These are phyloP conservation scores for Citrus australasica DNA, from an alignment of 345 rosid genomes.

Conservation along the genomic window DNA sequence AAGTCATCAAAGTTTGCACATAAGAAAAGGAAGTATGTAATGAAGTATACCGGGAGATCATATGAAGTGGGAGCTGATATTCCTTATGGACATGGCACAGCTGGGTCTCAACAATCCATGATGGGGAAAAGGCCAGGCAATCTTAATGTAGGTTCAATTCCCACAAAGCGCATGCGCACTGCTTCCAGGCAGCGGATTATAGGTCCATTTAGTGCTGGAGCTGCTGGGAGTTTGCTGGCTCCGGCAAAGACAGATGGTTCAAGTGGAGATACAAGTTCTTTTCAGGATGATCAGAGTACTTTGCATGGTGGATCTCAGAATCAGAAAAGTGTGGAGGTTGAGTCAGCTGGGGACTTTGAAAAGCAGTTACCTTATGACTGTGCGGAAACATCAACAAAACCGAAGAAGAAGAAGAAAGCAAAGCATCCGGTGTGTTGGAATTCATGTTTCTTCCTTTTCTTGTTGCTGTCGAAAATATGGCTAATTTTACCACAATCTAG, in stretches of 20 bases:
- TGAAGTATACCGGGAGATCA: constrained; percentile 49
- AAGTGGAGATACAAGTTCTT: constrained; percentile 94
- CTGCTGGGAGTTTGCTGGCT: constrained; percentile 43
- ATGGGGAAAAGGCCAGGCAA: constrained; percentile 72
- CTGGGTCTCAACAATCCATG: constrained; percentile 47
- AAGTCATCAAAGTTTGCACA: constrained; percentile 52
- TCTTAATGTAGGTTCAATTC: constrained; percentile 63
- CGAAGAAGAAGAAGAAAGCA: constrained; percentile 87
- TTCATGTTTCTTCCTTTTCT: constrained; percentile 15
- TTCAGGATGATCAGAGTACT: constrained; percentile 91
- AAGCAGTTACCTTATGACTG: constrained; percentile 64
- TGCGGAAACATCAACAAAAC: constrained; percentile 74
- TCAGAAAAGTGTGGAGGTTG: constrained; percentile 80
- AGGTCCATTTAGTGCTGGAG: constrained; percentile 60
- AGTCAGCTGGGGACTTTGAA: constrained; percentile 65
- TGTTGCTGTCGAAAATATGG: constrained; percentile 8
- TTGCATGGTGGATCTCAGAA: constrained; percentile 67
- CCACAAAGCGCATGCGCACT: constrained; percentile 89
- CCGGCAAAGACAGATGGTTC: constrained; percentile 80
- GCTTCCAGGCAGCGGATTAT: constrained; percentile 76
- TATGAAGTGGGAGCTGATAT: constrained; percentile 63
- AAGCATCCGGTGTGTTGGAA: constrained; percentile 51
- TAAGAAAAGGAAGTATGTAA: constrained; percentile 57
- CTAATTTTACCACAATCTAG: background rate
- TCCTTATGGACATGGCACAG: constrained; percentile 43